Evolutionary conservation across 2,329 filamentous ascomycete genomes (phyloP).

Genomic region (Coleophoma cylindrospora): DNA sequence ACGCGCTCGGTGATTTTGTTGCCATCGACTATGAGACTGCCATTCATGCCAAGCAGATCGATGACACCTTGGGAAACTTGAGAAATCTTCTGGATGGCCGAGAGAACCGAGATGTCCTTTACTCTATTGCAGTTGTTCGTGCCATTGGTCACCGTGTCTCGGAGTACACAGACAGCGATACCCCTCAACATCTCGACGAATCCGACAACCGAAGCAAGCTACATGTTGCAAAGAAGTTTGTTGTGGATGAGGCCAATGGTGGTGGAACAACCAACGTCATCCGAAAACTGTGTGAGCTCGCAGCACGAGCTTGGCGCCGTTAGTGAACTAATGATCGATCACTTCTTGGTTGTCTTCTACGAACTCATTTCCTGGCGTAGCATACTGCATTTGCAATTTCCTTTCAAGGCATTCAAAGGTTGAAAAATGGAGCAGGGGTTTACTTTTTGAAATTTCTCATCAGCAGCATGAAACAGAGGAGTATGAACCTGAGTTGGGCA

Average conservation of each 20-base stretch:
- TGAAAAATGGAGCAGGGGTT: not conserved
- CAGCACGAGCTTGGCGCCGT: constrained; percentile 37
- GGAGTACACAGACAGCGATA: constrained; percentile 49
- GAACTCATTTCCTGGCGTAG: not conserved
- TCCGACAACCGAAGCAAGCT: constrained; percentile 62
- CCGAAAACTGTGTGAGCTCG: constrained; percentile 64
- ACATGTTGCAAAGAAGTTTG: constrained; percentile 64
- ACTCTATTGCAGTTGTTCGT: constrained; percentile 78
- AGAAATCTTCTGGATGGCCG: constrained; percentile 70
- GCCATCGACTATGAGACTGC: constrained; percentile 58
- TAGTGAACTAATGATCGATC: not conserved
- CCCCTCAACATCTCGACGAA: constrained; percentile 59
- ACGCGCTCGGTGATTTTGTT: constrained; percentile 67
- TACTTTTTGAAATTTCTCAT: too few species aligned
- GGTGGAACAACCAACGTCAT: constrained; percentile 73
- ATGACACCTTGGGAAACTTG: constrained; percentile 59
- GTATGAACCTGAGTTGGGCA: too few species aligned
- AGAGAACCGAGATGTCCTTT: constrained; percentile 87
- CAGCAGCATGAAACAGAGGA: too few species aligned
- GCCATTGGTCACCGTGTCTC: constrained; percentile 65
- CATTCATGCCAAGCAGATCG: constrained; percentile 51
- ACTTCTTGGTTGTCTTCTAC: not conserved
- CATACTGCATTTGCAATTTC: not conserved
- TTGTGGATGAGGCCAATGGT: constrained; percentile 58
- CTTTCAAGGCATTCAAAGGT: constrained; percentile 1